Evolutionary conservation across 2,329 filamentous ascomycete genomes (phyloP).

Genomic region (Cladosporium velox): DNA sequence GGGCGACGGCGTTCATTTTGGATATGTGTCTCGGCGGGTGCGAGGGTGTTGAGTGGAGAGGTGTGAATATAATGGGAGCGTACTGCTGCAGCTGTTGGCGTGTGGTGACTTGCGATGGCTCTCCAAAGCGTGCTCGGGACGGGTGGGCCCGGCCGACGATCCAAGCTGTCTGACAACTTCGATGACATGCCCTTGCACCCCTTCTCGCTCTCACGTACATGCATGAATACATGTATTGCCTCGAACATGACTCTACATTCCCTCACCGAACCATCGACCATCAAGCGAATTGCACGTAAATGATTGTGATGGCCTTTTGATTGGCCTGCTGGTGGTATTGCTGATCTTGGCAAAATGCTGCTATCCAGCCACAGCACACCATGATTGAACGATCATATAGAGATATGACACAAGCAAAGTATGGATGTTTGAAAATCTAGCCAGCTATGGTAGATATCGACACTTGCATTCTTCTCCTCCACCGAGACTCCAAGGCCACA

Average conservation of each 20-base stretch:
- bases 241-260: not conserved
- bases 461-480: not conserved
- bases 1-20: slow-evolving; percentile 50
- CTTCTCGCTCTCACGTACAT: no score
- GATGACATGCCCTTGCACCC: not conserved
- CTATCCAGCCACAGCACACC: not conserved
- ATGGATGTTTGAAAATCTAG: not conserved
- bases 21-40: slow-evolving; percentile 18
- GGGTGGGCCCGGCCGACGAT: no score
- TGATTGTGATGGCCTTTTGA: not conserved
- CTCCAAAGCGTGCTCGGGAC: not conserved
- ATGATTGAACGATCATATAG: not conserved
- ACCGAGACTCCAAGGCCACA: not conserved
- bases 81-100: slow-evolving; percentile 7
- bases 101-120: slow-evolving; percentile 5
- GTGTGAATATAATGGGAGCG: not conserved
- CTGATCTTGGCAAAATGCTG: not conserved
- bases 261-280: not conserved
- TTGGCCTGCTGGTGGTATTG: not conserved
- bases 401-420: not conserved
- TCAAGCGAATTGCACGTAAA: no score
- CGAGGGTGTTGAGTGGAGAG: slow-evolving; percentile 16
- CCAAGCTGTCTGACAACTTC: not conserved
- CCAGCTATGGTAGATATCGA: not conserved
- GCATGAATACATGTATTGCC: no score